Evolutionary conservation across 2,329 filamentous ascomycete species (phyloP), one percentile per base, ranked within the genome.

Genomic region (Thelonectria olida): DNA sequence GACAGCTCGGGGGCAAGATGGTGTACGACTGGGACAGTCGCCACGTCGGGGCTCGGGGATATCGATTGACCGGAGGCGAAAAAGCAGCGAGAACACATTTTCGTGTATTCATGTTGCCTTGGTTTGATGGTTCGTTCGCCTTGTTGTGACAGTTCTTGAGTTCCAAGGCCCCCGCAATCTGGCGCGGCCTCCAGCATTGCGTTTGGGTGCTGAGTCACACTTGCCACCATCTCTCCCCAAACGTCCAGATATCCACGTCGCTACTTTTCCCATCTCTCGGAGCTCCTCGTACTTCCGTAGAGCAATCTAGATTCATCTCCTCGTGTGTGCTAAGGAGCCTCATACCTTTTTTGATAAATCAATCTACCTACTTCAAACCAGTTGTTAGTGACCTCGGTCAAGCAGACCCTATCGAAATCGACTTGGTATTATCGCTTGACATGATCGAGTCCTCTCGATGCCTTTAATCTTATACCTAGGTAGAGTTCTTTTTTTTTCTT

Each of bases 191-290:
- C 23, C 54, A 44, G 31, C 34, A 42, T 15, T 9, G 19, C 23
- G 41, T 25, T 41, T 15, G 19, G 56, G 36, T 36, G 64, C 64
- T 70, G 67, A 70, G 38, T 70, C 68, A 70, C 61, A 69, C 55
- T 49, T 15, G 61, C 68, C 68, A 67, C 65, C 54, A 50, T 58
- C 27, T 17, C 27, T 36, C 20, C 34, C 23, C 13, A 47, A 60
- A 45, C 54, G 39, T 63, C 9, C 38, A 45, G 47, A 45, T 53
- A 68, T 63, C 63, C 67, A 64, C 68, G 68, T 52, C 60, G 63
- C 68, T 58, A 58, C 42, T 38, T 38, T 61, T 56, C 22, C 19
- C 55, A 53, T 39, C 51, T 22, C 39, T 65, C 59, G 52, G 52
- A 41, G 38, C 55, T 63, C 28, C 17, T 55, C 48, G 53, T 61